Percentiles rank a stretch among this genome's conserved stretches.
Evolutionary conservation across 371 early-diverging fungal genomes (phyloP).

Genomic region (Actinomortierella wolfii): DNA sequence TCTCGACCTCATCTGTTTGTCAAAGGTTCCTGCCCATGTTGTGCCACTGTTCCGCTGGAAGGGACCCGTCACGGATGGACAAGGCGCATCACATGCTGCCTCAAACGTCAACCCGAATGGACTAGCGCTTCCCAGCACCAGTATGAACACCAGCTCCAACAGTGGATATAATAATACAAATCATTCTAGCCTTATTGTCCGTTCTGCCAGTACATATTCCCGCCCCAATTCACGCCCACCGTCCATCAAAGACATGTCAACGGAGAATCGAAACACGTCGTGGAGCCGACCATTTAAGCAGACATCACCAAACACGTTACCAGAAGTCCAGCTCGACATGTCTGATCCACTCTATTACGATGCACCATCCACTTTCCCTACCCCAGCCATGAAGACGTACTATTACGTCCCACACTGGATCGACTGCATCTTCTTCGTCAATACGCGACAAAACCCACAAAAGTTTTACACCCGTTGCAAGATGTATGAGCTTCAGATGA

Average conservation of each 20-base stretch:
- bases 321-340: constrained; percentile 45
- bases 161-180: constrained; percentile 8
- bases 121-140: constrained; percentile 27
- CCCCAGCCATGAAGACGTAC: constrained; percentile 52
- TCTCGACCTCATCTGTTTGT: constrained; percentile 90
- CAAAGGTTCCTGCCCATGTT: constrained; percentile 85
- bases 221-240: constrained; percentile 36
- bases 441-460: constrained; percentile 57
- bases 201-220: constrained; percentile 20
- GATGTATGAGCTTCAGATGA: constrained; percentile 86
- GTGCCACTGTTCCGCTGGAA: constrained; percentile 82
- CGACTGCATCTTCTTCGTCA: constrained; percentile 87
- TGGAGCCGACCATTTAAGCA: constrained; percentile 33
- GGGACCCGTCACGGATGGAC: constrained; percentile 37
- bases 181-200: constrained; percentile 24
- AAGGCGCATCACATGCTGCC: constrained; percentile 12
- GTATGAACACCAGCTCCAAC: constrained; percentile 12
- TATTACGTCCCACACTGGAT: constrained; percentile 93
- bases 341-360: constrained; percentile 66
- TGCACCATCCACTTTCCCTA: constrained; percentile 37
- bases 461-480: constrained; percentile 74
- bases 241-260: constrained; percentile 33
- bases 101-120: constrained; percentile 17
- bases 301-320: constrained; percentile 16
- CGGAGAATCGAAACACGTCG: constrained; percentile 25